Evolutionary conservation across 75 land plant species (phyloP).

Genomic region (Pinus taeda): DNA sequence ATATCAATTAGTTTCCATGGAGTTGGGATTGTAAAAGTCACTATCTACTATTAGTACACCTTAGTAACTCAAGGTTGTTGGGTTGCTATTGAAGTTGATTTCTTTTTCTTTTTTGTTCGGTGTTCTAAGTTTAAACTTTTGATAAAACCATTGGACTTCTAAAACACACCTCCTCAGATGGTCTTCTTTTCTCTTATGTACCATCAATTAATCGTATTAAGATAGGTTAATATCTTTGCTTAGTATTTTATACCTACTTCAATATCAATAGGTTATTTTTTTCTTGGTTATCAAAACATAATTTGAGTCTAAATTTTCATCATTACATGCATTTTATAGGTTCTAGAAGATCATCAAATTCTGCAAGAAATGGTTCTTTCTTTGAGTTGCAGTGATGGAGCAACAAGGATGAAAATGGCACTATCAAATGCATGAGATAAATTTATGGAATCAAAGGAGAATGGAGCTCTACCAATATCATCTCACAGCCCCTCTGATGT

Average conservation of each 20-base stretch:
- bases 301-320: neutral
- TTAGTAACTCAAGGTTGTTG: too few relatives aligned
- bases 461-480: too few relatives aligned
- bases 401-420: too few relatives aligned
- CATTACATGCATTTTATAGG: constrained; percentile 34
- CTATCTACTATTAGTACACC: too few relatives aligned
- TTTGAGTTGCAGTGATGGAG: constrained; percentile 53
- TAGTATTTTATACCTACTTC: neutral
- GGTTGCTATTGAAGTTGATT: too few relatives aligned
- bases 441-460: constrained; percentile 47
- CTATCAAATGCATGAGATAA: constrained; percentile 51
- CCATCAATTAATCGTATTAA: neutral
- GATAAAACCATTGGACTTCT: too few relatives aligned
- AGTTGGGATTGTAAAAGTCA: neutral
- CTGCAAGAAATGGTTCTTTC: constrained; percentile 73
- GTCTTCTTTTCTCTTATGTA: too few relatives aligned
- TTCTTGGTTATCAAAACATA: neutral
- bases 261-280: neutral
- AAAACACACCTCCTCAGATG: neutral
- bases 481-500: too few relatives aligned
- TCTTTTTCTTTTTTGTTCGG: too few relatives aligned
- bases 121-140: too few relatives aligned
- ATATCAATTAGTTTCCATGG: neutral
- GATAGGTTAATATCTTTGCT: neutral
- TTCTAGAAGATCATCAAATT: constrained; percentile 80